Evolutionary conservation across 306 rosid species (phyloP).

Genomic region (Canavalia ensiformis): DNA sequence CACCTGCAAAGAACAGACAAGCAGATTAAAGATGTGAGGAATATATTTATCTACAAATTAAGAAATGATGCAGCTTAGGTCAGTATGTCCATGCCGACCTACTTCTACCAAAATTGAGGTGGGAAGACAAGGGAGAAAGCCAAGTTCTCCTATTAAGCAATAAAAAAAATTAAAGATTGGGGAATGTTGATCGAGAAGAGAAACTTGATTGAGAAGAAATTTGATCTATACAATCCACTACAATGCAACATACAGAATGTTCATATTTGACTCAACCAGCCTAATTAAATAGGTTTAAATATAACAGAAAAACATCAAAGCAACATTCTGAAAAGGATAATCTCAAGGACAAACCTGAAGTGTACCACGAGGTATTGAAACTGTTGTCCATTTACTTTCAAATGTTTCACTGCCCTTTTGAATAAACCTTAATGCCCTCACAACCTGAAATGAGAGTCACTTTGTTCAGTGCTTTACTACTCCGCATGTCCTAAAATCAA

Average conservation of each 20-base stretch:
- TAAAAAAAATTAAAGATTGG: too few species aligned
- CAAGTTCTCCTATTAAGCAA: too few species aligned
- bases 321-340: slow-evolving; percentile 40
- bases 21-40: slow-evolving; percentile 17
- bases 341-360: slow-evolving; percentile 84
- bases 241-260: slow-evolving; percentile 22
- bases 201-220: not conserved
- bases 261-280: not conserved
- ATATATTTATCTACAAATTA: slow-evolving; percentile 14
- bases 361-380: slow-evolving; percentile 96
- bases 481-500: slow-evolving; percentile 30
- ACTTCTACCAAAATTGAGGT: too few species aligned
- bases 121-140: too few species aligned
- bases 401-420: slow-evolving; percentile 72
- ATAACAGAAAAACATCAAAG: slow-evolving; percentile 20
- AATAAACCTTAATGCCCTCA: slow-evolving; percentile 85
- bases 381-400: slow-evolving; percentile 78
- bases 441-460: slow-evolving; percentile 72
- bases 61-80: not conserved
- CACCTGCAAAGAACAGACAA: slow-evolving; percentile 1
- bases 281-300: not conserved
- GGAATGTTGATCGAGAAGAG: not conserved
- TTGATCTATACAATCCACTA: slow-evolving; percentile 1
- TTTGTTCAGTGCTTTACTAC: slow-evolving; percentile 34
- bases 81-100: not conserved